Evolutionary conservation across 164 flowering plant genomes (phyloP), one percentile per base, ranked within the genome.

Genomic region (Nymphaea colorata): DNA sequence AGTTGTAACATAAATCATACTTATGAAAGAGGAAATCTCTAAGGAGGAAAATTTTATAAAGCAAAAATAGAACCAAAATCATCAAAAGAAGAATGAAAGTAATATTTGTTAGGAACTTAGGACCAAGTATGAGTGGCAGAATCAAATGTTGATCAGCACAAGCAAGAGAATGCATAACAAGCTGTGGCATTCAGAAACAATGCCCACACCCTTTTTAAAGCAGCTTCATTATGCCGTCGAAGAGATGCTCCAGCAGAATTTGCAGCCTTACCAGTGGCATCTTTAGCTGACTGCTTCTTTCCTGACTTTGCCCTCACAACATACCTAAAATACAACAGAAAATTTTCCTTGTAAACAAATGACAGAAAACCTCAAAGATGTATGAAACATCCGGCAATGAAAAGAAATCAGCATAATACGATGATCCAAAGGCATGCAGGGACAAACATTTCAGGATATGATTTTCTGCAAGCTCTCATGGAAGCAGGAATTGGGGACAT

Each of bases 281-380:
- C 99, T 77, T 94, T 90, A 47, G 89, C 70, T 59, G 97, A 91
- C 73, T 94, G 99, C 70, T 83, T 87, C 77, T 85, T 94, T 62
- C 99, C 99, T 77, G 98, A 86, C 82, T 84, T 91, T 53, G 92
- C 97, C 79, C 99, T 84, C 25, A 94, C 90, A 10, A 94, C 97
- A 79, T 91, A 94, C 76, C 99, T 94, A 67, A 67, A 80, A 18
- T 47, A 71, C 47, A 80, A 72, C 41, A 67, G 3, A 41, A 62
- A 17, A 36, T 61, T 51, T 42, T 62, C 17, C 2, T n/a, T 61
- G 7, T 47, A n/a, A 43, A 42, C 45, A 60, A 59, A 8, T 53
- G 41, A 36, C 44, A 3, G 61, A 42, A 59, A 44, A 41, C 36
- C 41, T 43, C 6, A 60, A 60, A 43, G n/a, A 67, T 43, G 14